Conservation (phyloP, 495 filamentous ascomycete species). For the Daldinia bambusicola region DNA sequence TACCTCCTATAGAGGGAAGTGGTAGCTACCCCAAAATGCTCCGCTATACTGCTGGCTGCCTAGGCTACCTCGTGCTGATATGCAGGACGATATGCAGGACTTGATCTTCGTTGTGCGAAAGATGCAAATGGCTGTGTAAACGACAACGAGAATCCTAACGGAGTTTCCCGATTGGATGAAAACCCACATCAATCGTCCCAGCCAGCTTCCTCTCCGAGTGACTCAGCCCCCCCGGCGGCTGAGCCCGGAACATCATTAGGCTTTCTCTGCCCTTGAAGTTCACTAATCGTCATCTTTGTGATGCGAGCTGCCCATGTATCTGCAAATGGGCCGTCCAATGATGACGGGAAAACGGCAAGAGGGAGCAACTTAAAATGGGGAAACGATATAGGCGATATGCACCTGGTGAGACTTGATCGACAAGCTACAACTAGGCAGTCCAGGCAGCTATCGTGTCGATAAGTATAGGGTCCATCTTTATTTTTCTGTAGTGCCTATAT, state of each 20-base stretch:
- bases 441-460: neutral
- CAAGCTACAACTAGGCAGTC: neutral
- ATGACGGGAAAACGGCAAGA: neutral
- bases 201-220: slow-evolving; percentile 14
- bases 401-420: neutral
- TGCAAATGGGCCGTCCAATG: neutral
- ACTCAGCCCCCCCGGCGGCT: slow-evolving; percentile 27
- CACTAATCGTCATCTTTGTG: neutral
- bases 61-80: slow-evolving; percentile 1
- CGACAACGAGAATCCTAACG: neutral
- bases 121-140: no score
- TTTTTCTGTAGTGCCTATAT: neutral
- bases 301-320: neutral
- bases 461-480: neutral
- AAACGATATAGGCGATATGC: neutral
- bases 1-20: no score
- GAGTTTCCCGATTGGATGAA: slow-evolving; percentile 12
- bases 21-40: neutral
- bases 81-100: slow-evolving; percentile 2
- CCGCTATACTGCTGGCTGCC: neutral
- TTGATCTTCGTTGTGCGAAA: no score
- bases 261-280: neutral
- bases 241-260: slow-evolving; percentile 5
- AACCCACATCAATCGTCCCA: slow-evolving; percentile 7
- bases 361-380: neutral